These are phyloP conservation scores for Syzygium malaccense DNA, from an alignment of 441 rosid species.

Conservation along the genomic window DNA sequence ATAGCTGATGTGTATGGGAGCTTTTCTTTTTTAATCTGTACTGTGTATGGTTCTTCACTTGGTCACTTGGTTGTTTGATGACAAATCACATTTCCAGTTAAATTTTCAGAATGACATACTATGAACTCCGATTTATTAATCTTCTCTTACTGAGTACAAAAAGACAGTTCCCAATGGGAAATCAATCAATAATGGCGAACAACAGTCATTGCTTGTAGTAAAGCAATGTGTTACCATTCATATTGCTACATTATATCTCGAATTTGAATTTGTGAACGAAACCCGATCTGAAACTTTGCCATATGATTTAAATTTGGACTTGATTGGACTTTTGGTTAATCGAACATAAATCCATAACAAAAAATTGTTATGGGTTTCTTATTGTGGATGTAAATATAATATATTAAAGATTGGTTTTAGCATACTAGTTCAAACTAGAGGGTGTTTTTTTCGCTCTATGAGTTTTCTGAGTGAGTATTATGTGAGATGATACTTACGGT, in stretches of 20 bases:
- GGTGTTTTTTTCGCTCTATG: background rate
- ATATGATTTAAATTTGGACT: background rate
- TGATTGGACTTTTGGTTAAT: background rate
- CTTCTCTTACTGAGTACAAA: background rate
- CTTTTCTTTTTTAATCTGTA: background rate
- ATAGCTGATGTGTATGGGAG: background rate
- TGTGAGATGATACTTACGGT: background rate
- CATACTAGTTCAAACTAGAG: background rate
- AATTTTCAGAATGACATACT: background rate
- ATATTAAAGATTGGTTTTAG: background rate
- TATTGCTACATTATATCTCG: background rate
- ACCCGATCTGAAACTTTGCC: fast-evolving
- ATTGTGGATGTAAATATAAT: background rate
- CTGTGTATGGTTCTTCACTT: background rate
- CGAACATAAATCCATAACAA: background rate
- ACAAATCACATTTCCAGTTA: background rate
- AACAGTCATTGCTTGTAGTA: background rate
- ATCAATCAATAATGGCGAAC: background rate
- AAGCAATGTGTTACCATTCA: background rate
- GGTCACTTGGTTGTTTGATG: background rate
- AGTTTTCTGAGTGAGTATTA: background rate
- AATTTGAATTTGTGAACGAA: background rate
- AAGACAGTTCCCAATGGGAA: background rate
- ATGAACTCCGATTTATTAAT: background rate
- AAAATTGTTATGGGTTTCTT: background rate